phyloP scores from a whole-genome alignment of 176 grass and related monocot genomes.

The Triticum urartu region DNA sequence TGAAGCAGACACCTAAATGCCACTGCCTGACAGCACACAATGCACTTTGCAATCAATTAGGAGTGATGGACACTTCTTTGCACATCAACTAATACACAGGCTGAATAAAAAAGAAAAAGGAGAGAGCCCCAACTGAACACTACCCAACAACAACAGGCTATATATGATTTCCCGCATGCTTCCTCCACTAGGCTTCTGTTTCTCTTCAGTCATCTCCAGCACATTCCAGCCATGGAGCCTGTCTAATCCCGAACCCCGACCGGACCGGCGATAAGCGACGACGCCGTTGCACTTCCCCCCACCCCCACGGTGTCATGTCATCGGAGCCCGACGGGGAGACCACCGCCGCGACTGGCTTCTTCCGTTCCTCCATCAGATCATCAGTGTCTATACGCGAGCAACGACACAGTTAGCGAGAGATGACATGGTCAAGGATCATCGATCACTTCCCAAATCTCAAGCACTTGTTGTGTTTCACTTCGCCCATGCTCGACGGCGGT shows the following conservation, averaged over 20 bases:
- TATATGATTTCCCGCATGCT: neutral
- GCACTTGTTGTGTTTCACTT: conserved; percentile 79
- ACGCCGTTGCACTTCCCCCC: neutral
- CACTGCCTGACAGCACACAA: neutral
- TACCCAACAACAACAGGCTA: conserved; percentile 42
- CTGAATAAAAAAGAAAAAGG: neutral
- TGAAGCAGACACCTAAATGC: neutral
- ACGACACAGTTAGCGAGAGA: conserved; percentile 13
- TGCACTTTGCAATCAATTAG: neutral
- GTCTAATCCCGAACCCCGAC: conserved; percentile 16
- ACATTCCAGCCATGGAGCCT: conserved; percentile 12
- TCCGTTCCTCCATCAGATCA: neutral
- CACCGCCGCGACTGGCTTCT: neutral
- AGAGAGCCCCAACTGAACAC: neutral
- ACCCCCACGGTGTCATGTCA: neutral
- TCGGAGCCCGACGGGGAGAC: neutral
- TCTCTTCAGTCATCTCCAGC: neutral
- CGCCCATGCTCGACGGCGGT: conserved; percentile 42
- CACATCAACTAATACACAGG: conserved; percentile 4
- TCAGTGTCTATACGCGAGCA: conserved; percentile 10
- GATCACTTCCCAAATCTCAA: conserved; percentile 84
- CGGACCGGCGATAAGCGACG: neutral
- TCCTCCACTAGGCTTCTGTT: neutral
- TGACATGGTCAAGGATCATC: neutral
- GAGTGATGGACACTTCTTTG: neutral